Evolutionary conservation across 2,329 filamentous ascomycete species (phyloP).

Genomic region (Didymella exigua): DNA sequence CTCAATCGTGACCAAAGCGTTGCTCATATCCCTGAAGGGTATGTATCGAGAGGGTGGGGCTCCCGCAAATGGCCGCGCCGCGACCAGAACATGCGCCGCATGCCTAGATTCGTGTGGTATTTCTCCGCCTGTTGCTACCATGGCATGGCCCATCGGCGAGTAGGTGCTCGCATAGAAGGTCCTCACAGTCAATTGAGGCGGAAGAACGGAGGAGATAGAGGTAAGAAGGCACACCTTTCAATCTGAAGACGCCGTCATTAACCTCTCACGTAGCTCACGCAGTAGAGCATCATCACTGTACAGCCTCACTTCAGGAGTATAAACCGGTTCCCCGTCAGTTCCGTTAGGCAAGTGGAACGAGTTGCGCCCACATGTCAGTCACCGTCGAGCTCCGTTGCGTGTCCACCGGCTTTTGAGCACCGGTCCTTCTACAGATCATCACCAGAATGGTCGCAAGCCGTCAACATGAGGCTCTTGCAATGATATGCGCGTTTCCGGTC

Average conservation of each 20-base stretch:
- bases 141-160: neutral
- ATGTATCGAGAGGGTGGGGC: constrained; percentile 15
- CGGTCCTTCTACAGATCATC: neutral
- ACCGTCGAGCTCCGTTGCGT: neutral
- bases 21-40: constrained; percentile 3
- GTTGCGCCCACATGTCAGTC: constrained; percentile 2
- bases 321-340: constrained; percentile 1
- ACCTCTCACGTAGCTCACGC: neutral
- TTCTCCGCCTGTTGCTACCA: constrained; percentile 7
- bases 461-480: constrained; percentile 34
- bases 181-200: neutral
- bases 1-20: constrained; percentile 6
- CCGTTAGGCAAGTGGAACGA: neutral
- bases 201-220: neutral
- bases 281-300: neutral
- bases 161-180: neutral
- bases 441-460: constrained; percentile 34
- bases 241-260: neutral
- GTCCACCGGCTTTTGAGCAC: constrained; percentile 1
- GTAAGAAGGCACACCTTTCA: neutral
- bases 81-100: constrained; percentile 3
- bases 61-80: constrained; percentile 9
- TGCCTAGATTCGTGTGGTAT: neutral
- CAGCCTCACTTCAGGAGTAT: constrained; percentile 1
- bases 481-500: constrained; percentile 37